Base-by-base conservation (phyloP, 306 rosid species). In the Elaeagnus macrophylla region DNA sequence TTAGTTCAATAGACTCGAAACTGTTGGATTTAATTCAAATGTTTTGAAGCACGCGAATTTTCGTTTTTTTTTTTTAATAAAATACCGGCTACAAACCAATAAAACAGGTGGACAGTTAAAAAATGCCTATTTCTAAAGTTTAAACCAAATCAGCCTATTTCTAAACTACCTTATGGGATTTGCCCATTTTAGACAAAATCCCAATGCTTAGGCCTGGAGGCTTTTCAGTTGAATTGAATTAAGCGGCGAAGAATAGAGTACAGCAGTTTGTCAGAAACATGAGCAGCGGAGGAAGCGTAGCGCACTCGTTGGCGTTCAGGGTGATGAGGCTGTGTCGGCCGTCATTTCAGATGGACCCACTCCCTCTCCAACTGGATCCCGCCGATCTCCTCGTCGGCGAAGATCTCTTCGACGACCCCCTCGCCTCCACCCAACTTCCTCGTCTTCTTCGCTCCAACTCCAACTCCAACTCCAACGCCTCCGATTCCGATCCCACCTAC, bases 291-390 rank as follows among this genome's bases (percentile, higher is more conserved):
- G 84, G 72, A 43, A 66, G 57, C 6, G 74, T 83, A 60, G 56
- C 95, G 50, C 97, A 91, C 47, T 76, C 95, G 0, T 62, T 91
- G 37, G 96, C 95, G 7, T 91, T 91, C 77, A 77, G 97, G 39
- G 97, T 91, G 7, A 91, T 86, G 96, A 62, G 97, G 59, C 83
- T 91, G 0, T 86, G 97, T 67, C 72, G 85, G 48, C 96, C 97
- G 7, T 86, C 96, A 1, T 84, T 84, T 73, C 95, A 84, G 51
- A 80, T 77, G 9, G 97, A 91, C 16, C 84, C 93, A 51, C 20
- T 59, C 53, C 96, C 95, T 37, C 85, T 91, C 66, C 93, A 83
- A 4, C 74, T 91, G 57, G 82, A 86, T 75, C 89, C 85, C 19
- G 13, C 71, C 72, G 99, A 91, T 77, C 86, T 91, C 65, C 69